phyloP scores from a whole-genome alignment of 768 basidiomycete genomes.

The Lactarius vividus region DNA sequence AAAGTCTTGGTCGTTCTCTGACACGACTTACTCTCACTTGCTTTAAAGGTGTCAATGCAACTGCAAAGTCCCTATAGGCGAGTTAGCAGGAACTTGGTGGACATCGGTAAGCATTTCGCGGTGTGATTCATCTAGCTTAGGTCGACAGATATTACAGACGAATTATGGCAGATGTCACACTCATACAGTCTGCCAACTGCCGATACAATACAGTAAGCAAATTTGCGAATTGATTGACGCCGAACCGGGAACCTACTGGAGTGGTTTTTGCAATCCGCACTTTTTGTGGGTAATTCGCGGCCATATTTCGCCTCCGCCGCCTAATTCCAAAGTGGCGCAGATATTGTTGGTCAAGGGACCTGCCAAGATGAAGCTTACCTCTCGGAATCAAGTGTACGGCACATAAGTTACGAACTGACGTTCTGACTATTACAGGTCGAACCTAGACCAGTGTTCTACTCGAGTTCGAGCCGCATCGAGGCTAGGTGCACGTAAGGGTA shows the following conservation, averaged over 20 bases:
- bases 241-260: background rate
- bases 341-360: background rate
- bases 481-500: background rate
- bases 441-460: background rate
- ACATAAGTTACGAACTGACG: background rate
- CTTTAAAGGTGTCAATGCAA: background rate
- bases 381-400: background rate
- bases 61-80: background rate
- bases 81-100: background rate
- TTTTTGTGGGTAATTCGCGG: background rate
- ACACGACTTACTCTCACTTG: slow-evolving; percentile 1
- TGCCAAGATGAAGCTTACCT: background rate
- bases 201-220: background rate
- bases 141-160: background rate
- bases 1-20: slow-evolving; percentile 1
- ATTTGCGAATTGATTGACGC: background rate
- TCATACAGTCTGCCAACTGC: background rate
- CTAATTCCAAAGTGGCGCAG: background rate
- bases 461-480: background rate
- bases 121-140: background rate
- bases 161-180: background rate
- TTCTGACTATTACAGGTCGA: background rate
- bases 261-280: background rate
- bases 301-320: background rate
- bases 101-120: background rate